Evolutionary conservation across 495 filamentous ascomycete genomes (phyloP).

Genomic region (Penicillium malachiteum): DNA sequence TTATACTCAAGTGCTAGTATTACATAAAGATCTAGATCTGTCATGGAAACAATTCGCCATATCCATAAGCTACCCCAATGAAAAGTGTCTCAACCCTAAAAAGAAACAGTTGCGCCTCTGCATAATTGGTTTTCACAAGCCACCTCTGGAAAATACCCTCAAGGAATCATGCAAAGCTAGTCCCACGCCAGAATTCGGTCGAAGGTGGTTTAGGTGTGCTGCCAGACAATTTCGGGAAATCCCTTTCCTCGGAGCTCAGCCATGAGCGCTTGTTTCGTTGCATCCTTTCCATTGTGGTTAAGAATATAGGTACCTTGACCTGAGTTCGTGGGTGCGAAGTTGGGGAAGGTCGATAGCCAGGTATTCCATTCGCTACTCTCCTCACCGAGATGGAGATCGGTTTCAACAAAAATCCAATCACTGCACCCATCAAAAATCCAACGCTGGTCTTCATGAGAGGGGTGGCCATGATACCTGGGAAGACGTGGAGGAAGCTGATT

Average conservation of each 20-base stretch:
- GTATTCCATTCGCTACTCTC: background rate
- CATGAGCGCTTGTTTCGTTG: constrained; percentile 37
- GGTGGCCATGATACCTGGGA: constrained; percentile 39
- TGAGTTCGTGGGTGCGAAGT: constrained; percentile 11
- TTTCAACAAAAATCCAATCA: constrained; percentile 1
- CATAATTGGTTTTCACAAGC: too few species aligned
- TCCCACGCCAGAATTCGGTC: background rate
- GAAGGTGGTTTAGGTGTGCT: constrained; percentile 48
- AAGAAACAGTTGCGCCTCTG: too few species aligned
- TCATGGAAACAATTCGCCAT: too few species aligned
- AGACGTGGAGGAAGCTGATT: constrained; percentile 39
- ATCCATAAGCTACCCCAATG: too few species aligned
- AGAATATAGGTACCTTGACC: constrained; percentile 52
- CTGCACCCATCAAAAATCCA: constrained; percentile 7
- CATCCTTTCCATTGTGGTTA: constrained; percentile 40
- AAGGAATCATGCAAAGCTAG: too few species aligned
- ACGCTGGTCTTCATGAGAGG: constrained; percentile 9
- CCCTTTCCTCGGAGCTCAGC: constrained; percentile 36
- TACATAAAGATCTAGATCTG: too few species aligned
- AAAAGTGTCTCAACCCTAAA: too few species aligned
- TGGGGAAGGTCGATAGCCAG: background rate
- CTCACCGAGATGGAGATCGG: background rate
- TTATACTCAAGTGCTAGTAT: too few species aligned
- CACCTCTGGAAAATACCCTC: too few species aligned
- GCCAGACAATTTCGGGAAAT: constrained; percentile 44